phyloP scores from a whole-genome alignment of 2,329 filamentous ascomycete species.

The Aspergillus fructus region DNA sequence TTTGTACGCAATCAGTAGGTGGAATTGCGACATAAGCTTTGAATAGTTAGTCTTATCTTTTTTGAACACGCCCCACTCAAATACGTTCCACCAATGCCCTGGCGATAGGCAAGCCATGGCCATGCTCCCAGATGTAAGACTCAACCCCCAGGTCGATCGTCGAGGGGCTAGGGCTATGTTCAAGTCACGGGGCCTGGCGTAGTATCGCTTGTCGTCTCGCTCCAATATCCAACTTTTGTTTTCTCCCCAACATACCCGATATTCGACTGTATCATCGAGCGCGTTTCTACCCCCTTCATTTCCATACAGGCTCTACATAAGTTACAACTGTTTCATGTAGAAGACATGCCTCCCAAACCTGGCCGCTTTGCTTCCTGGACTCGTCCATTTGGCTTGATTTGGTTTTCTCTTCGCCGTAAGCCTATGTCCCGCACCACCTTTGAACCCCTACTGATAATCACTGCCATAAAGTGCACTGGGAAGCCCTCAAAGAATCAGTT shows the following conservation, averaged over 20 bases:
- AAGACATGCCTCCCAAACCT: conserved; percentile 5
- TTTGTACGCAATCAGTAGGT: no score
- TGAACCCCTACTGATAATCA: not conserved
- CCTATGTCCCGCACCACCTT: not conserved
- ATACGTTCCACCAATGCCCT: no score
- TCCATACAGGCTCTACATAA: not conserved
- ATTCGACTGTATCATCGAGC: not conserved
- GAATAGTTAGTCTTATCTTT: no score
- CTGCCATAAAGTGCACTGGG: conserved; percentile 17
- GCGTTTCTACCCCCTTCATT: not conserved
- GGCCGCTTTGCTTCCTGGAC: conserved; percentile 13
- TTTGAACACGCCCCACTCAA: no score
- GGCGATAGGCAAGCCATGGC: no score
- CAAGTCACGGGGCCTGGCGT: not conserved
- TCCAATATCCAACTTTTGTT: not conserved
- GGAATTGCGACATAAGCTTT: no score
- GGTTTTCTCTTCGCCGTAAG: conserved; percentile 17
- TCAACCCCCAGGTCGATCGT: not conserved
- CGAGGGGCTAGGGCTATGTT: not conserved
- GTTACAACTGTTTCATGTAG: not conserved
- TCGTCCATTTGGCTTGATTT: conserved; percentile 18
- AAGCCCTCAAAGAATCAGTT: conserved; percentile 18
- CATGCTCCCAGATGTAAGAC: not conserved
- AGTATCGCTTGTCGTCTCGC: not conserved
- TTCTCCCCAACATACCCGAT: not conserved